Evolutionary conservation across 2,329 filamentous ascomycete genomes (phyloP).

Genomic region (Elsinoe batatas): DNA sequence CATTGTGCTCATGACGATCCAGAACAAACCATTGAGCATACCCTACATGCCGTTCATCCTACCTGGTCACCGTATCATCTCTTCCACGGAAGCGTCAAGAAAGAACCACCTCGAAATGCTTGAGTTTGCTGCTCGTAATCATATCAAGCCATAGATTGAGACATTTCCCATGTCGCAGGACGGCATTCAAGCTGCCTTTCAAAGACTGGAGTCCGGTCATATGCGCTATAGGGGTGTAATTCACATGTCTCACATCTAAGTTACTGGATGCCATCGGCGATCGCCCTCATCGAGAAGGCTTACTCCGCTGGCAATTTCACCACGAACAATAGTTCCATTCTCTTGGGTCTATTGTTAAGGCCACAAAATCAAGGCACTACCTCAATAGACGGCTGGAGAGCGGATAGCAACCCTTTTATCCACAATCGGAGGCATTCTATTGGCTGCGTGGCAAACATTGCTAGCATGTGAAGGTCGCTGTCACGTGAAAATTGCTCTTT

Average conservation of each 20-base stretch:
- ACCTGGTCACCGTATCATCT: constrained; percentile 25
- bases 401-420: not conserved
- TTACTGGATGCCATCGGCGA: not conserved
- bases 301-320: not conserved
- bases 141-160: constrained; percentile 37
- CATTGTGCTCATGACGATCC: constrained; percentile 28
- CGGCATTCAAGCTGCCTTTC: constrained; percentile 34
- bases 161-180: constrained; percentile 32
- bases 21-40: constrained; percentile 22
- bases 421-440: not conserved
- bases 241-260: not conserved
- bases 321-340: not conserved
- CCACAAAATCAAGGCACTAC: not conserved
- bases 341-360: not conserved
- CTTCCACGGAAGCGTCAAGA: constrained; percentile 25
- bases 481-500: not conserved
- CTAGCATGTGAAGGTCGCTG: not conserved
- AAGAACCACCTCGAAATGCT: constrained; percentile 33
- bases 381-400: not conserved
- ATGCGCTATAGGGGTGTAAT: constrained; percentile 39
- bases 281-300: not conserved
- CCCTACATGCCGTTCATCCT: constrained; percentile 28
- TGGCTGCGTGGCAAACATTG: not conserved
- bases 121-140: constrained; percentile 33
- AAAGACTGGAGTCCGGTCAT: constrained; percentile 31